phyloP scores from a whole-genome alignment of 441 rosid genomes.

The Populus trichocarpa region DNA sequence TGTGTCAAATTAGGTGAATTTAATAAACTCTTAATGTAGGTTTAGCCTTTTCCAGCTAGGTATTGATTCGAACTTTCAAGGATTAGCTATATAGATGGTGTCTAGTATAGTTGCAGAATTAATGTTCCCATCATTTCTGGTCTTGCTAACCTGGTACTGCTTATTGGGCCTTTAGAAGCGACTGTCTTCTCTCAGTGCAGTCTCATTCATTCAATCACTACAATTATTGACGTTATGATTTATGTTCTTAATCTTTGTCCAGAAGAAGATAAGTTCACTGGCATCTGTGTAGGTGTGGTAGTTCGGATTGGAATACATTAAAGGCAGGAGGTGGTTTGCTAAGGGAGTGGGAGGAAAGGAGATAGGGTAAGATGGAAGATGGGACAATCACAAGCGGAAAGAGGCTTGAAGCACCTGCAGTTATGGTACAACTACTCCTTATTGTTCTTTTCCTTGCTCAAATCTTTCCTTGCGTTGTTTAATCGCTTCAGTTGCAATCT shows the following conservation, averaged over 20 bases:
- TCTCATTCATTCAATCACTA: neutral
- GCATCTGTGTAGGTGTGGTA: slow-evolving; percentile 4
- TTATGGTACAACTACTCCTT: slow-evolving; percentile 29
- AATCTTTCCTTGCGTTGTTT: neutral
- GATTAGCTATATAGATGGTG: neutral
- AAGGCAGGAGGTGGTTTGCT: slow-evolving; percentile 7
- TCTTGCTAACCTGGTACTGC: neutral
- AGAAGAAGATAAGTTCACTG: neutral
- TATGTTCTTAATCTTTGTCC: neutral
- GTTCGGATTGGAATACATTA: slow-evolving; percentile 8
- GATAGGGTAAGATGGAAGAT: slow-evolving; percentile 43
- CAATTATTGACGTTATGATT: neutral
- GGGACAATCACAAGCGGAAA: slow-evolving; percentile 32
- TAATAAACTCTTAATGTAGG: neutral
- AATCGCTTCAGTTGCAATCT: neutral
- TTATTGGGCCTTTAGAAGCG: neutral
- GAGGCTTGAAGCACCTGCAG: slow-evolving; percentile 32
- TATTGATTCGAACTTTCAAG: neutral
- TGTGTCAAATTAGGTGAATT: neutral
- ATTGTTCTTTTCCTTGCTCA: neutral
- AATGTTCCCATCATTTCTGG: neutral
- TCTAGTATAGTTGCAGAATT: neutral
- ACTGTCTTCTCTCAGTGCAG: slow-evolving; percentile 1
- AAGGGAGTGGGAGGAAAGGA: slow-evolving; percentile 3
- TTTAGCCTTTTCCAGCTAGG: neutral